These are phyloP conservation scores for Coemansia furcata DNA, from an alignment of 192 early-diverging fungal species.

Conservation along the genomic window DNA sequence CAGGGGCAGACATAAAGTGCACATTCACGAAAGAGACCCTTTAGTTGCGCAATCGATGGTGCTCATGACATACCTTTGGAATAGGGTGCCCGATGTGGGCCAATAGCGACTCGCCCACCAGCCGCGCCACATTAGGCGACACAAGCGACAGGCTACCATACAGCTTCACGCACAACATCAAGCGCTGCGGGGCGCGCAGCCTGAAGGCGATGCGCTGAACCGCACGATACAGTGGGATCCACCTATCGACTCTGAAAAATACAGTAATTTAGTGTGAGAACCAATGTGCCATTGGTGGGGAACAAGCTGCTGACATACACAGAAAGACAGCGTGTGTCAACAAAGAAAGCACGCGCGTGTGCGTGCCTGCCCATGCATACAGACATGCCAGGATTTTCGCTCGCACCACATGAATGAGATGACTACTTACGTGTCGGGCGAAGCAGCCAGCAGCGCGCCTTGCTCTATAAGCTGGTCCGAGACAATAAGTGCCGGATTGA, in stretches of 20 bases:
- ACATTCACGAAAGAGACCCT: no score
- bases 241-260: slow-evolving; percentile 13
- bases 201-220: slow-evolving; percentile 42
- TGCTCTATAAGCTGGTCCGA: slow-evolving; percentile 49
- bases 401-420: neutral
- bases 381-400: neutral
- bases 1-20: neutral
- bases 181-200: slow-evolving; percentile 35
- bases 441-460: slow-evolving; percentile 34
- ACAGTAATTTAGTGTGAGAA: neutral
- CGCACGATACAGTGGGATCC: slow-evolving; percentile 36
- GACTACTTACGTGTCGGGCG: slow-evolving; percentile 21
- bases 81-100: slow-evolving; percentile 40
- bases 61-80: slow-evolving; percentile 23
- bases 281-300: neutral
- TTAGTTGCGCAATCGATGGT: neutral
- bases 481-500: slow-evolving; percentile 49
- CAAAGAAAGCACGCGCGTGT: neutral
- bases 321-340: neutral
- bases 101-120: slow-evolving; percentile 32
- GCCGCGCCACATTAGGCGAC: slow-evolving; percentile 20
- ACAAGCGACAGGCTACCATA: slow-evolving; percentile 42
- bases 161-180: slow-evolving; percentile 48
- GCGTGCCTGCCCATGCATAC: neutral
- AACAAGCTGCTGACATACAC: neutral